Evolutionary conservation across 352 stramenopile genomes (phyloP).

Genomic region (Elongisporangium undulatum): DNA sequence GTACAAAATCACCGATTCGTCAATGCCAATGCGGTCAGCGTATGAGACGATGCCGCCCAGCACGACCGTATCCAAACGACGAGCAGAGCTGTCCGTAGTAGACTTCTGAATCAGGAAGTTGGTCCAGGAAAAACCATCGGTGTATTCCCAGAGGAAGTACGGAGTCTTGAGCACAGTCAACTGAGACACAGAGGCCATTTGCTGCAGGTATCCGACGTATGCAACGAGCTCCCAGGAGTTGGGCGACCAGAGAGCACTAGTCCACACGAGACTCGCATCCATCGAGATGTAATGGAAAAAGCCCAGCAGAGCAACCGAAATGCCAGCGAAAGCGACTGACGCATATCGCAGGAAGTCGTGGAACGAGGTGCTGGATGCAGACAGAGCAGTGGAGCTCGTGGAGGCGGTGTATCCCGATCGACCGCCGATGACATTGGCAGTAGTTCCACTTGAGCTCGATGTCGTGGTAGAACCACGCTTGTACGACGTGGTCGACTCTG

Average conservation of each 20-base stretch:
- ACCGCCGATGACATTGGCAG: conserved; percentile 35
- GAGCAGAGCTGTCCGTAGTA: conserved; percentile 10
- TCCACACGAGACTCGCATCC: conserved; percentile 36
- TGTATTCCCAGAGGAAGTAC: conserved; percentile 66
- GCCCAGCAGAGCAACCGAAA: conserved; percentile 51
- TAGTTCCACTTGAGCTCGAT: neutral
- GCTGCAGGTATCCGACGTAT: conserved; percentile 67
- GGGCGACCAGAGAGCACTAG: conserved; percentile 45
- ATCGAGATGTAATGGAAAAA: conserved; percentile 63
- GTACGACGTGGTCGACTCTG: neutral
- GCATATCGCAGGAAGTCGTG: conserved; percentile 61
- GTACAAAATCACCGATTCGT: conserved; percentile 38
- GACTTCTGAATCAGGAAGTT: conserved; percentile 43
- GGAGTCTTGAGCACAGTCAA: conserved; percentile 59
- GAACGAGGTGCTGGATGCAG: conserved; percentile 32
- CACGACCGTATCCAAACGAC: conserved; percentile 55
- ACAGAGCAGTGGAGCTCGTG: conserved; percentile 39
- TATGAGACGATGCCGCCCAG: conserved; percentile 54
- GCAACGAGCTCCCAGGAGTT: conserved; percentile 77
- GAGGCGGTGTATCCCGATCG: conserved; percentile 44
- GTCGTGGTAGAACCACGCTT: neutral
- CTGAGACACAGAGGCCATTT: conserved; percentile 55
- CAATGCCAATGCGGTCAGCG: conserved; percentile 43
- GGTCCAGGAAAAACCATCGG: conserved; percentile 65
- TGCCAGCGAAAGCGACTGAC: conserved; percentile 50